Base-by-base conservation (phyloP, 116 monocot genomes). In the Cymodocea nodosa region DNA sequence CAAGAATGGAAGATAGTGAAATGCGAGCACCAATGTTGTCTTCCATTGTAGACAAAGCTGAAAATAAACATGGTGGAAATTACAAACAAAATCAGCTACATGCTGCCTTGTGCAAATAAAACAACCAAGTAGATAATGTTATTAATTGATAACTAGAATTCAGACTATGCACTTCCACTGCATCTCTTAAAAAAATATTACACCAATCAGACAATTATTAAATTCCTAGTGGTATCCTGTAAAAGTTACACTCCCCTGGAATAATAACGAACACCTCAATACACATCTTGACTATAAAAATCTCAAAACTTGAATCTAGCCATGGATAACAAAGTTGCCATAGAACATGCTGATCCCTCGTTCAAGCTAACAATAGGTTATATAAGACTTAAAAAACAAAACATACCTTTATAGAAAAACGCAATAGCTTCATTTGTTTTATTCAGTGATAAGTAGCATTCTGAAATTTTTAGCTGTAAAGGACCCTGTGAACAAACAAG, bases 361-460 rank as follows among this genome's bases (percentile, higher is more conserved):
- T 12, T 44, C 44, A 44, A 8, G 9, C 44, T 10, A 44, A 44
- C 44, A 44, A 44, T 44, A 44, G 22, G 18, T 56, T 11, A 16
- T 23, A 22, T 22, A 56, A 44, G 6, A 63, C 17, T 66, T 23
- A 20, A 24, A 25, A 52, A 50, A 60, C 4, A 50, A 60, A 51
- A 36, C 51, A 35, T 64, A 75, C 93, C 93, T 87, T 87, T 90
- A 59, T 90, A 79, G 60, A 79, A 81, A 76, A 80, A 95, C 15
- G 73, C 57, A 70, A 87, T 83, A 56, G 95, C 95, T 76, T 85
- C 81, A 61, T 65, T 59, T 56, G 75, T 74, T 61, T 85, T 85
- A 57, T 78, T 82, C 74, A 77, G 50, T 56, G 80, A 81, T 60
- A 74, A 48, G 63, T 85, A 91, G 74, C 91, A 90, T 49, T 97